These are phyloP conservation scores for Calonectria fujianensis DNA, from an alignment of 2,329 filamentous ascomycete species.

Conservation along the genomic window DNA sequence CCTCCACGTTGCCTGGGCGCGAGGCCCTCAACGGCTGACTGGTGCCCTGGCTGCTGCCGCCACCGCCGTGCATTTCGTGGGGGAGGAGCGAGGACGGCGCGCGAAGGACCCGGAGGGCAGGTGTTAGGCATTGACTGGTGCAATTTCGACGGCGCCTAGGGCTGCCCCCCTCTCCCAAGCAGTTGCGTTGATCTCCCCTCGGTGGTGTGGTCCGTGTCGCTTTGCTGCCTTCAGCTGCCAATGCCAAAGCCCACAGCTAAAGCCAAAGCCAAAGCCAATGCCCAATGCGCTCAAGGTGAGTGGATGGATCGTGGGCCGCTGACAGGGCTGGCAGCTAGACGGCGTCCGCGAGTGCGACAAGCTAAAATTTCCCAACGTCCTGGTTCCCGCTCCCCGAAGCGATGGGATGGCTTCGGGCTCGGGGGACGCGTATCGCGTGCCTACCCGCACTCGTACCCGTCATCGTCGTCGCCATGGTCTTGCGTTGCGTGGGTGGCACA, in stretches of 20 bases:
- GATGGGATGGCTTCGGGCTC: conserved; percentile 10
- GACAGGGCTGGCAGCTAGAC: conserved; percentile 1
- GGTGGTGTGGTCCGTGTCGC: conserved; percentile 35
- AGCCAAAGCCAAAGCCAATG: not conserved
- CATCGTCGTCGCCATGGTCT: conserved; percentile 31
- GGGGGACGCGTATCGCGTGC: conserved; percentile 37
- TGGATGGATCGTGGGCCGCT: not conserved
- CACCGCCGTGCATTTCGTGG: conserved; percentile 36
- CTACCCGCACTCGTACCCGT: conserved; percentile 16
- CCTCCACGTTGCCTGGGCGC: conserved; percentile 23
- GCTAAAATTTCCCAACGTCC: conserved; percentile 36
- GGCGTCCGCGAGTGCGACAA: not conserved
- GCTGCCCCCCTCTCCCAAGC: conserved; percentile 44
- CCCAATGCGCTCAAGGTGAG: not conserved
- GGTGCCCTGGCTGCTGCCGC: conserved; percentile 36
- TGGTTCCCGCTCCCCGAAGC: conserved; percentile 29
- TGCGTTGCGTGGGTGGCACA: conserved; percentile 43
- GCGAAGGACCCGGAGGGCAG: conserved; percentile 38
- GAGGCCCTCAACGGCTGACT: conserved; percentile 39
- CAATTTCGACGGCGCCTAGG: conserved; percentile 54
- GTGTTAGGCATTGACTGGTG: conserved; percentile 52
- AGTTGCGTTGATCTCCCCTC: conserved; percentile 39
- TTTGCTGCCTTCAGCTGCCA: conserved; percentile 20
- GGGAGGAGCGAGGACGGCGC: conserved; percentile 21
- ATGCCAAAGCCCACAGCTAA: not conserved